Evolutionary conservation across 306 rosid genomes (phyloP), one percentile per base, ranked within the genome.

Genomic region (Glycine soja): DNA sequence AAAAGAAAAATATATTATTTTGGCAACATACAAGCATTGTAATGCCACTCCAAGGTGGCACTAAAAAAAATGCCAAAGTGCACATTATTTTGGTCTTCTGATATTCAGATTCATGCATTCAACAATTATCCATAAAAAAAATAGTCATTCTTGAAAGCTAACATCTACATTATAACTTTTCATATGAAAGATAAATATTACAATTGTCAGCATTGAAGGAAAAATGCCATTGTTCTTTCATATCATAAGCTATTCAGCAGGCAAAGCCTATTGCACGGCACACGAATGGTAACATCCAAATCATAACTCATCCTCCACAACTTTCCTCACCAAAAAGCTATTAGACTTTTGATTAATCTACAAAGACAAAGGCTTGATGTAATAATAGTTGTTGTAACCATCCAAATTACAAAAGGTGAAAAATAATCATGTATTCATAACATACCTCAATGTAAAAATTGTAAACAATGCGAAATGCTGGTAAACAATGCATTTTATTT

Each of bases 401-500:
- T 8, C 46, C 77, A 61, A 36, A 62, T 74, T 50, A 67, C 47
- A 47, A 45, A 68, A 62, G 71, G 76, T 81, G 11, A 34, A 52
- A 76, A 58, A 24, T 63, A 73, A 32, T 51, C 12, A 30, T 16
- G 3, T 54, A 58, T 43, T 5, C 54, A 62, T 77, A 89, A 12
- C 18, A 47, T 84, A 90, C 89, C 93, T 71, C 18, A 4, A 50
- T 24, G 24, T 67, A 65, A 79, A 75, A 81, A 53, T 32, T 87
- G 82, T 46, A 80, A 64, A 70, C 11, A 51, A 62, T 47, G 78
- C 64, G 68, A 74, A 11, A 7, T 47, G 75, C 67, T 42, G 40
- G 72, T 57, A 40, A 72, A 67, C 51, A 73, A 8, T 13, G 45
- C 74, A 40, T 70, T 81, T 86, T 86, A 93, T 92, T 93, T 93